These are phyloP conservation scores for Ceratocystis diversiconidia DNA, from an alignment of 2,329 filamentous ascomycete species.

Conservation along the genomic window DNA sequence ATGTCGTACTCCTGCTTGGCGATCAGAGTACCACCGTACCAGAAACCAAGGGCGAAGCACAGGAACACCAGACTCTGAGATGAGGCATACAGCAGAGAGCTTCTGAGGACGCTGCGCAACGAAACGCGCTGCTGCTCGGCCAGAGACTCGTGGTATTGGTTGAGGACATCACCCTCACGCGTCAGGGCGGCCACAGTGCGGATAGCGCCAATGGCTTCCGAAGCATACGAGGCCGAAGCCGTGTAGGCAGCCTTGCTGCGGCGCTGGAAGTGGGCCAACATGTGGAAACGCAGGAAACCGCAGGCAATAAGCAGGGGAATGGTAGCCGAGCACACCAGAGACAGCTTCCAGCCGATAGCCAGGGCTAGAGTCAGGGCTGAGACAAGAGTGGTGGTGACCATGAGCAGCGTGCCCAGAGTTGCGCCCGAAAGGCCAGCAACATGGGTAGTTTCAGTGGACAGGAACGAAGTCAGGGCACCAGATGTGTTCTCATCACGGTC, in stretches of 20 bases:
- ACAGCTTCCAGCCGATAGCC: slow-evolving; percentile 76
- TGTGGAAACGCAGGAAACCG: slow-evolving; percentile 78
- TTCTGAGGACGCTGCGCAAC: slow-evolving; percentile 59
- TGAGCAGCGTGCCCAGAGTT: slow-evolving; percentile 73
- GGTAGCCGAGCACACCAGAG: slow-evolving; percentile 64
- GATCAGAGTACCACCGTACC: slow-evolving; percentile 74
- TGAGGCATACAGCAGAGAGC: slow-evolving; percentile 65
- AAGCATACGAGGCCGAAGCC: slow-evolving; percentile 70
- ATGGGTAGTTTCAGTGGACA: slow-evolving; percentile 81
- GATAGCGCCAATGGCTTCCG: slow-evolving; percentile 86
- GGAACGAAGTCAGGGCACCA: slow-evolving; percentile 74
- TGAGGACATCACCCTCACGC: slow-evolving; percentile 66
- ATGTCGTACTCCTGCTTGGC: slow-evolving; percentile 54
- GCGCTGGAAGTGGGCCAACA: slow-evolving; percentile 64
- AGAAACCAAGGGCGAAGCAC: slow-evolving; percentile 78
- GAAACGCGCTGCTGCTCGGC: slow-evolving; percentile 52
- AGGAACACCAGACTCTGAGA: slow-evolving; percentile 76
- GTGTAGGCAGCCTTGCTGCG: slow-evolving; percentile 70
- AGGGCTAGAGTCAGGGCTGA: slow-evolving; percentile 56
- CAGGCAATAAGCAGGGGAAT: slow-evolving; percentile 65
- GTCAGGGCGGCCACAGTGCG: slow-evolving; percentile 86
- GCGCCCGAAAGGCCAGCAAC: slow-evolving; percentile 76
- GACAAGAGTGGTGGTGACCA: slow-evolving; percentile 65
- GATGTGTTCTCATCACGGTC: slow-evolving; percentile 80
- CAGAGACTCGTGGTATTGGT: slow-evolving; percentile 54